These are phyloP conservation scores for Fistulifera pelliculosa DNA, from an alignment of 108 stramenopile genomes.

Conservation along the genomic window DNA sequence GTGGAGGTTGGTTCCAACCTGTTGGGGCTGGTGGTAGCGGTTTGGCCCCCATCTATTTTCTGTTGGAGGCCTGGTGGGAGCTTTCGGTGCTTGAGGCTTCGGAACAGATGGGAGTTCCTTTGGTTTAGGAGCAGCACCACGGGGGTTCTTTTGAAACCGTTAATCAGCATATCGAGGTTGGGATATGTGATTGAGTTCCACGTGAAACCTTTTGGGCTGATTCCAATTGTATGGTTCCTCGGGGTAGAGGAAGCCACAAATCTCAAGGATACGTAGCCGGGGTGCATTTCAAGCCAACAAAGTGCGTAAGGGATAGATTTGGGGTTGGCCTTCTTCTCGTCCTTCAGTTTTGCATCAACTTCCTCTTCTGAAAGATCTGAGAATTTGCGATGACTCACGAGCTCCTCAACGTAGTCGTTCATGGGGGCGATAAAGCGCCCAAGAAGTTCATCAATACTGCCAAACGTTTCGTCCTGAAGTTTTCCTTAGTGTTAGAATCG, in stretches of 20 bases:
- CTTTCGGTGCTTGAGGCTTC: slow-evolving; percentile 11
- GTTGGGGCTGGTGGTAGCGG: slow-evolving; percentile 7
- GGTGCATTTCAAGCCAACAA: slow-evolving; percentile 82
- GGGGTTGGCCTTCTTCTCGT: slow-evolving; percentile 49
- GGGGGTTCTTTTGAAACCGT: slow-evolving; percentile 80
- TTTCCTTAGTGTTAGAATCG: not conserved
- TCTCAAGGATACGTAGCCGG: slow-evolving; percentile 70
- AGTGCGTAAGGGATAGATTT: slow-evolving; percentile 55
- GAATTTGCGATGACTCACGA: slow-evolving; percentile 75
- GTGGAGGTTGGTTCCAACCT: slow-evolving; percentile 14
- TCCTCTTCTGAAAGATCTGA: slow-evolving; percentile 66
- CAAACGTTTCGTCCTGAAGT: slow-evolving; percentile 58
- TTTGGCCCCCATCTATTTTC: slow-evolving; percentile 13
- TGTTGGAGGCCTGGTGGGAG: slow-evolving; percentile 18
- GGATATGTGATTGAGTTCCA: slow-evolving; percentile 51
- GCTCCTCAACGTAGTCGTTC: slow-evolving; percentile 81
- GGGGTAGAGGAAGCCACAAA: slow-evolving; percentile 57
- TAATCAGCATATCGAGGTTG: slow-evolving; percentile 59
- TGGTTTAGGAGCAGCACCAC: slow-evolving; percentile 16
- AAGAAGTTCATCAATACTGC: slow-evolving; percentile 82
- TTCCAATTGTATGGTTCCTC: slow-evolving; percentile 64
- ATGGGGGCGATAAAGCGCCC: slow-evolving; percentile 81
- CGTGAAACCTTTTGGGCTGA: slow-evolving; percentile 71
- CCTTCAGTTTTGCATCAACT: slow-evolving; percentile 56
- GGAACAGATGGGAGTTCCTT: slow-evolving; percentile 1